A percentile compares a stretch with the other conserved stretches of the same genome.
phyloP scores from a whole-genome alignment of 2,329 filamentous ascomycete species.

The Penicillium sclerotigenum region DNA sequence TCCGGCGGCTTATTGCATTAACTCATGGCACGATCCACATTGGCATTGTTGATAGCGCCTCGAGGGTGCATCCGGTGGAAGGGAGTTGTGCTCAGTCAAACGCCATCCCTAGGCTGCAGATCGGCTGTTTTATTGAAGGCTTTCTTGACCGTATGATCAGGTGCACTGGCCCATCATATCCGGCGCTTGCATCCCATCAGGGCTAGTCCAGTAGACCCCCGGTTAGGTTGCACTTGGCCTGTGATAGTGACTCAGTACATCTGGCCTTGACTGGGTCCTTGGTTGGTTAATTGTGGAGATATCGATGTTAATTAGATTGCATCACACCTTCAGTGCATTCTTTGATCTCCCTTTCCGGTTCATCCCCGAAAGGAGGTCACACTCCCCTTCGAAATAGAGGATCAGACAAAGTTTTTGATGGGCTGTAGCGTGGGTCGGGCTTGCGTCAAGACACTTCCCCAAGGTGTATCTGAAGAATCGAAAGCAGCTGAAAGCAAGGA shows the following conservation, averaged over 20 bases:
- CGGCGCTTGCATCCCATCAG: not conserved
- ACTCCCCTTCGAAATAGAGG: not conserved
- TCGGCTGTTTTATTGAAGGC: slow-evolving; percentile 4
- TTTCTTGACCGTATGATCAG: slow-evolving; percentile 3
- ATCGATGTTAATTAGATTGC: slow-evolving; percentile 10
- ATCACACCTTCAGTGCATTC: slow-evolving; percentile 6
- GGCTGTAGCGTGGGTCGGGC: slow-evolving; percentile 5
- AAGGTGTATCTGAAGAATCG: not conserved
- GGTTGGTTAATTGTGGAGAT: slow-evolving; percentile 1
- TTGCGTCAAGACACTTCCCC: not conserved
- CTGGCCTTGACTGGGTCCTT: not conserved
- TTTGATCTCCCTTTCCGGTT: slow-evolving; percentile 7
- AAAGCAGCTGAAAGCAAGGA: slow-evolving; percentile 13
- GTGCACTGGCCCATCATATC: slow-evolving; percentile 6
- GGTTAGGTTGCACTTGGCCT: not conserved
- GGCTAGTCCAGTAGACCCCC: not conserved
- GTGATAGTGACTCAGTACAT: not conserved
- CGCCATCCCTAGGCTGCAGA: slow-evolving; percentile 7
- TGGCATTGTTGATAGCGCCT: not conserved
- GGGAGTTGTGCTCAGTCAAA: not conserved
- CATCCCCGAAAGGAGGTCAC: not conserved
- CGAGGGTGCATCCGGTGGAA: not conserved
- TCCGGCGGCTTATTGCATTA: slow-evolving; percentile 1
- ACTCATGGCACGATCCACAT: slow-evolving; percentile 5
- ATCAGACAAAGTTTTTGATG: slow-evolving; percentile 6